Conservation (phyloP, 1,139 yeast species). For the Magnusiomyces magnusii region DNA sequence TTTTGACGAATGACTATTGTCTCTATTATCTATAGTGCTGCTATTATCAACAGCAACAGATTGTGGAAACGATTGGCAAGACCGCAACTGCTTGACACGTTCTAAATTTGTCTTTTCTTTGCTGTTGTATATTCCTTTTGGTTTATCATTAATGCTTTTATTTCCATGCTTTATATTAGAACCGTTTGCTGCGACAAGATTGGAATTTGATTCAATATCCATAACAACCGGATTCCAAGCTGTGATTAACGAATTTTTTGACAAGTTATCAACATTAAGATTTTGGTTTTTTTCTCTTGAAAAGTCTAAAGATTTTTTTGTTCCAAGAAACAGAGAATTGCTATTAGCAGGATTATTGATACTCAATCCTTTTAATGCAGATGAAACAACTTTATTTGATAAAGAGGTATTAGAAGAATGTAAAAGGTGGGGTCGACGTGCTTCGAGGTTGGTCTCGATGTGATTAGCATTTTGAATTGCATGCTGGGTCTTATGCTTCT, state of each 20-base stretch:
- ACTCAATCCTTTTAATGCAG: too few species aligned
- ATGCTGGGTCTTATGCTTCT: too few species aligned
- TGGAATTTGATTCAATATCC: not conserved
- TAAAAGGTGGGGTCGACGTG: too few species aligned
- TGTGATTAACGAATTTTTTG: not conserved
- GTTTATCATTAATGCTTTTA: too few species aligned
- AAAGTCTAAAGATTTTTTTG: not conserved
- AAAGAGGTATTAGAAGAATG: too few species aligned
- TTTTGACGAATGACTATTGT: not conserved
- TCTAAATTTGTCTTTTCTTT: too few species aligned
- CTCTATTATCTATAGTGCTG: not conserved
- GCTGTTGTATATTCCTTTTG: too few species aligned
- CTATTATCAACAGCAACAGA: not conserved
- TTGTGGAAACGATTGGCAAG: not conserved
- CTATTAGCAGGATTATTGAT: not conserved
- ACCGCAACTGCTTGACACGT: too few species aligned
- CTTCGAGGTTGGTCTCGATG: too few species aligned
- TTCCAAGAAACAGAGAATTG: not conserved
- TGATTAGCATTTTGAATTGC: too few species aligned
- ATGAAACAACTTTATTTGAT: too few species aligned
- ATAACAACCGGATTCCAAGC: not conserved
- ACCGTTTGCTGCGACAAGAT: not conserved
- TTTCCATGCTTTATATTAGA: too few species aligned
- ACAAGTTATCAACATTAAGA: not conserved
- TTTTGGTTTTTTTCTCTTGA: not conserved